These are phyloP conservation scores for Monilinia fructicola DNA, from an alignment of 2,329 filamentous ascomycete genomes.

Conservation along the genomic window DNA sequence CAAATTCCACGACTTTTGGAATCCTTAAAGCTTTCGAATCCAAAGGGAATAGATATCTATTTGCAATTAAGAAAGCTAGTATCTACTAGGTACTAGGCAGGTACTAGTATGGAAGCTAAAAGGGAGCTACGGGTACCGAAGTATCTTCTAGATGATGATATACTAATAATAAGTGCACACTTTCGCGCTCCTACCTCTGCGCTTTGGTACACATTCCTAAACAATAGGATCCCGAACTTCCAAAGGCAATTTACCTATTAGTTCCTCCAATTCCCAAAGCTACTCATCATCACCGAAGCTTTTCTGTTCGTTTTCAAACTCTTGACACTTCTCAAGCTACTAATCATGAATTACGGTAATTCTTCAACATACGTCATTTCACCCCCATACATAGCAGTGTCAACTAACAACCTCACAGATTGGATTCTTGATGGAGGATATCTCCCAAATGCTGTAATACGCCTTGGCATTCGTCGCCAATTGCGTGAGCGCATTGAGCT, in stretches of 20 bases:
- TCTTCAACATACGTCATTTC: background rate
- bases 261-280: background rate
- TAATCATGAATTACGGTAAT: conserved; percentile 37
- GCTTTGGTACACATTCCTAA: conserved; percentile 19
- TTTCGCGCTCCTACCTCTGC: conserved; percentile 9
- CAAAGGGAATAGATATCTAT: background rate
- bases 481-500: conserved; percentile 58
- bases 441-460: conserved; percentile 61
- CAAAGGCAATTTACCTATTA: background rate
- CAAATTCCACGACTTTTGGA: background rate
- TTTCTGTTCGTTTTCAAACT: background rate
- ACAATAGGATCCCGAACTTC: background rate
- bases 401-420: conserved; percentile 43
- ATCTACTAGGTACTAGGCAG: background rate
- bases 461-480: conserved; percentile 65
- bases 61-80: background rate
- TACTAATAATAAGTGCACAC: background rate
- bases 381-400: background rate
- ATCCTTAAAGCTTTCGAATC: background rate
- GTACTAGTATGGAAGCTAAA: background rate
- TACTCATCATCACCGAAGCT: conserved; percentile 1
- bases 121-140: conserved; percentile 19
- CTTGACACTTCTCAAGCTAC: background rate
- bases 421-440: conserved; percentile 64
- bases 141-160: conserved; percentile 8